Evolutionary conservation across 805 yeast species (phyloP).

Genomic region (Hanseniaspora thailandica): DNA sequence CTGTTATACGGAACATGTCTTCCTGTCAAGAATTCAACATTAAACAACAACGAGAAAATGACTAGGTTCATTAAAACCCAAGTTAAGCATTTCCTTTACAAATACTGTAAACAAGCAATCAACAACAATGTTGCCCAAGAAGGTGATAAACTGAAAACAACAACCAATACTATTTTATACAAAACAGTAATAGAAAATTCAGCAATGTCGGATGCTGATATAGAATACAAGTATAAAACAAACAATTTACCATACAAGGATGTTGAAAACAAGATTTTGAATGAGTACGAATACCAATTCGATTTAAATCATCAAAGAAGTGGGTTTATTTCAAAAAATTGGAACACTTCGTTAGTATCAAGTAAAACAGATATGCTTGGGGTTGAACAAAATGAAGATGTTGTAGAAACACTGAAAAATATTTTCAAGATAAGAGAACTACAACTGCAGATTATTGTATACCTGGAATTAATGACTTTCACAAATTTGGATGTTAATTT

Average conservation of each 20-base stretch:
- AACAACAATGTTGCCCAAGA: constrained; percentile 26
- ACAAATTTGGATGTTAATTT: constrained; percentile 29
- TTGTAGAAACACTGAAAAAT: constrained; percentile 1
- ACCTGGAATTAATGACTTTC: constrained; percentile 35
- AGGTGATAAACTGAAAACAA: constrained; percentile 22
- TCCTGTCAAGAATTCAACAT: constrained; percentile 32
- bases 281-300: constrained; percentile 20
- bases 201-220: constrained; percentile 24
- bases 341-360: background rate
- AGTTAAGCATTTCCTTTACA: constrained; percentile 17
- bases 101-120: constrained; percentile 27
- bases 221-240: constrained; percentile 14
- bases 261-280: constrained; percentile 19
- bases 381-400: background rate
- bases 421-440: constrained; percentile 45
- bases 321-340: constrained; percentile 9
- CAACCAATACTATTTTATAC: constrained; percentile 22
- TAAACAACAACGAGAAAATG: constrained; percentile 37
- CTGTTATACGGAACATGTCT: constrained; percentile 28
- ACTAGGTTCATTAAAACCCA: constrained; percentile 31
- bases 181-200: constrained; percentile 24
- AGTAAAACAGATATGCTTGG: background rate
- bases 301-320: constrained; percentile 18
- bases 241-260: background rate
- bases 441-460: constrained; percentile 40